phyloP scores from a whole-genome alignment of 352 stramenopile species.

The Phytopythium cucurbitacearum region DNA sequence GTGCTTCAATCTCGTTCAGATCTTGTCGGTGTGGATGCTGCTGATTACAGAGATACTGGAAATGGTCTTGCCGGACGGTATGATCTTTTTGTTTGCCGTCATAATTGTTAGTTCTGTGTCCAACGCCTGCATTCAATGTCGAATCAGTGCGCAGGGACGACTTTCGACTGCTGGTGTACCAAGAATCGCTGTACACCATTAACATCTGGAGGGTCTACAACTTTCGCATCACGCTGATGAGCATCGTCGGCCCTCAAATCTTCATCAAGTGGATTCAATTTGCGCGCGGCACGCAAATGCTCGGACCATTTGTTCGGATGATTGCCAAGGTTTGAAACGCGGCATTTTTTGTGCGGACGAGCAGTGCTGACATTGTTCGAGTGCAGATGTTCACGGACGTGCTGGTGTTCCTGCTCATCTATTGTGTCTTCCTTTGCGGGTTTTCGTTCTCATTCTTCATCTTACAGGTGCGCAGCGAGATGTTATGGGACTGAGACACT shows the following conservation, averaged over 20 bases:
- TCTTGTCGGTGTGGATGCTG: conserved; percentile 66
- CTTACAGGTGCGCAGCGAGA: conserved; percentile 41
- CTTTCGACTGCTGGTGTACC: conserved; percentile 48
- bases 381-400: conserved; percentile 82
- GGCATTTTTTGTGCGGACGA: not conserved
- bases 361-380: not conserved
- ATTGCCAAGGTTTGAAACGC: conserved; percentile 61
- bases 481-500: not conserved
- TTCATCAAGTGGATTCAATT: conserved; percentile 85
- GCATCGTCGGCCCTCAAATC: conserved; percentile 70
- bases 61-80: conserved; percentile 29
- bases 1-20: conserved; percentile 72
- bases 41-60: conserved; percentile 45
- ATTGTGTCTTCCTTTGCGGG: conserved; percentile 63
- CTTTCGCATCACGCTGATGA: conserved; percentile 73
- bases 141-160: conserved; percentile 15
- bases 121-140: too few relatives aligned
- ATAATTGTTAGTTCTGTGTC: too few relatives aligned
- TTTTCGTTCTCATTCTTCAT: conserved; percentile 84
- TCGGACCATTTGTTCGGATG: conserved; percentile 82
- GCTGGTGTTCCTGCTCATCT: conserved; percentile 67
- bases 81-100: not conserved
- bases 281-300: conserved; percentile 50
- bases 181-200: conserved; percentile 58
- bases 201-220: conserved; percentile 60